Evolutionary conservation across 2,329 filamentous ascomycete species (phyloP).

Genomic region (Neurospora sp.): DNA sequence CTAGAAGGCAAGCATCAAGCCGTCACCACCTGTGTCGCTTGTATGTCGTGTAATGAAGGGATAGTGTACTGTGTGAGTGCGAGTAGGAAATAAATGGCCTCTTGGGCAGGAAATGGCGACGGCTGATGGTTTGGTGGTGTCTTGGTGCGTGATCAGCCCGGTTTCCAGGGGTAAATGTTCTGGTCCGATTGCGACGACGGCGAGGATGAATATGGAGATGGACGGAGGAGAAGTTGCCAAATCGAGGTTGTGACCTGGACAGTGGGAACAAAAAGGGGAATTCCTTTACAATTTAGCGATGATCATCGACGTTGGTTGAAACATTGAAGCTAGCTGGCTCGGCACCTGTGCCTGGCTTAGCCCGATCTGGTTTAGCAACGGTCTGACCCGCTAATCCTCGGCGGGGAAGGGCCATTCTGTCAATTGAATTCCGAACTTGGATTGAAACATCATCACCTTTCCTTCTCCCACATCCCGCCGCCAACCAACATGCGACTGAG

Average conservation of each 20-base stretch:
- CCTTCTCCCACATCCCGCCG: not conserved
- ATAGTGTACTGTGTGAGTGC: not conserved
- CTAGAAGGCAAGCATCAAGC: not conserved
- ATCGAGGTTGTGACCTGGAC: not conserved
- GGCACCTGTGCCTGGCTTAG: not conserved
- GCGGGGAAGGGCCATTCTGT: not conserved
- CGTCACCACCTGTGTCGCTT: not conserved
- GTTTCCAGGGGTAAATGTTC: not conserved
- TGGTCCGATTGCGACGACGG: not conserved
- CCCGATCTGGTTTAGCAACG: not conserved
- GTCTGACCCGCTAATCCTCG: not conserved
- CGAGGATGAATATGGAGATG: not conserved
- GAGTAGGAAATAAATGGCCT: not conserved
- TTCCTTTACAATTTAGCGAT: not conserved
- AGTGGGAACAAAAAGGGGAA: not conserved
- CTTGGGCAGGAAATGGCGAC: not conserved
- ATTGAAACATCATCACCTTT: not conserved
- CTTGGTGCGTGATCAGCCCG: not conserved
- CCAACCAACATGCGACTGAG: not conserved
- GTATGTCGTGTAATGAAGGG: not conserved
- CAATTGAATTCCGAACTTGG: not conserved
- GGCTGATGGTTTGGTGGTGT: not conserved
- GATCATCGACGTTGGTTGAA: not conserved
- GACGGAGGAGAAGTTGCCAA: not conserved
- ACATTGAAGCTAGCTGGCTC: not conserved